phyloP scores from a whole-genome alignment of 148 eudicot genomes.

The Hydrangea macrophylla region DNA sequence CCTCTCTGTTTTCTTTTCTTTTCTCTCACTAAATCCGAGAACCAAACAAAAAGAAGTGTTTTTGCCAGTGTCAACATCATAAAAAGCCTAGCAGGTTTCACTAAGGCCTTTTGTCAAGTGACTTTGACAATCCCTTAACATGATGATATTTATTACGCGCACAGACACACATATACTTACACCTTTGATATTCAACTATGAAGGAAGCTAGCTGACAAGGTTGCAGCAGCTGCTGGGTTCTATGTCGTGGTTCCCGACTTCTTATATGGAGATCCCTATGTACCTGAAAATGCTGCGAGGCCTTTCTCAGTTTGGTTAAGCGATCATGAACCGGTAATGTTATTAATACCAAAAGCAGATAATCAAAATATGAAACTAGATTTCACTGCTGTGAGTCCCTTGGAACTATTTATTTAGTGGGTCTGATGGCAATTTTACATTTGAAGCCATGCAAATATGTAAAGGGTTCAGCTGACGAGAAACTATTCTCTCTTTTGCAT shows the following conservation, averaged over 20 bases:
- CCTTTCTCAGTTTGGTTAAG: conserved; percentile 51
- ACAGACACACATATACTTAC: not conserved
- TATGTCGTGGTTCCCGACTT: conserved; percentile 73
- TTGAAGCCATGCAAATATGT: not conserved
- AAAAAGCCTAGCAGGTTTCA: not conserved
- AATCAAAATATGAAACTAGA: not conserved
- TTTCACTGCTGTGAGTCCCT: not conserved
- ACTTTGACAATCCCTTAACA: no score
- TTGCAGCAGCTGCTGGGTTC: conserved; percentile 60
- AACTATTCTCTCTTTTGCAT: not conserved
- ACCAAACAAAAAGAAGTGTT: no score
- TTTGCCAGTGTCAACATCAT: not conserved
- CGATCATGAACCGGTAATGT: conserved; percentile 58
- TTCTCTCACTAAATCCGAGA: no score
- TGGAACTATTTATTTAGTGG: not conserved
- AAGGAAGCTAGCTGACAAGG: conserved; percentile 74
- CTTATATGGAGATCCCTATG: conserved; percentile 53
- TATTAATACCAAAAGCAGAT: not conserved
- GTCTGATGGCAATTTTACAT: not conserved
- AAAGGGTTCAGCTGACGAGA: not conserved
- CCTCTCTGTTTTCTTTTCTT: no score
- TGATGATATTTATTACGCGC: no score
- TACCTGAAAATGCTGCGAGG: conserved; percentile 37
- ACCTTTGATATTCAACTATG: not conserved
- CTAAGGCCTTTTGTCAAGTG: no score